Evolutionary conservation across 1,284 basidiomycete genomes (phyloP), one percentile per base, ranked within the genome.

Genomic region (Ganoderma sinense): DNA sequence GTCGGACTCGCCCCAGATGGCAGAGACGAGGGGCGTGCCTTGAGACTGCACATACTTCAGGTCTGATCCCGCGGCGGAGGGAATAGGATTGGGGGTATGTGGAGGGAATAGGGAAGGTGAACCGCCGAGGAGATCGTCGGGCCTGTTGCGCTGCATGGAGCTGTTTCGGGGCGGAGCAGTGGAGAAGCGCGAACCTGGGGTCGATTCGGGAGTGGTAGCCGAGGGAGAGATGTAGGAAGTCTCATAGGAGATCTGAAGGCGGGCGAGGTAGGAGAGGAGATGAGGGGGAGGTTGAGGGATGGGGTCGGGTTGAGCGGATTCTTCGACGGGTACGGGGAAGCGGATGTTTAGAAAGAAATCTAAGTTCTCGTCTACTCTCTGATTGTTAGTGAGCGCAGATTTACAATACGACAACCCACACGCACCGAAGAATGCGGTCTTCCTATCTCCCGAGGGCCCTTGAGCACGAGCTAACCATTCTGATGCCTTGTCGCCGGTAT

Each of bases 241-340:
- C 59, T 95, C 94, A 55, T 95, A 86, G 1, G 94, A 89, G 29
- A 96, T 83, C 81, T 96, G 92, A 4, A 93, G 80, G 76, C 92
- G 91, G 0, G 89, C 82, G 33, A 96, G 83, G 76, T 94, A 91
- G 1, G 88, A 82, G 20, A 93, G 82, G 26, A 95, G 80, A 23
- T 84, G 74, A 11, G 83, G 75, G 2, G 93, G 90, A 20, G 91
- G 91, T 40, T 82, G 75, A 8, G 79, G 73, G 4, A 79, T 78
- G 66, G 85, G 80, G 26, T 71, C 69, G 10, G 60, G 43, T 33
- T 78, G 78, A 18, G 81, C 74, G 8, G 74, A 68, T 14, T 73
- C 64, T 56, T 51, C 84, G 79, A 70, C 86, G 81, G 29, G 87
- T 75, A 71, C 59, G 6, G 75, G 71, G 39, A 80, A 74, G 36